Base-by-base conservation (phyloP, 2,329 filamentous ascomycete genomes). In the Fusarium illudens region DNA sequence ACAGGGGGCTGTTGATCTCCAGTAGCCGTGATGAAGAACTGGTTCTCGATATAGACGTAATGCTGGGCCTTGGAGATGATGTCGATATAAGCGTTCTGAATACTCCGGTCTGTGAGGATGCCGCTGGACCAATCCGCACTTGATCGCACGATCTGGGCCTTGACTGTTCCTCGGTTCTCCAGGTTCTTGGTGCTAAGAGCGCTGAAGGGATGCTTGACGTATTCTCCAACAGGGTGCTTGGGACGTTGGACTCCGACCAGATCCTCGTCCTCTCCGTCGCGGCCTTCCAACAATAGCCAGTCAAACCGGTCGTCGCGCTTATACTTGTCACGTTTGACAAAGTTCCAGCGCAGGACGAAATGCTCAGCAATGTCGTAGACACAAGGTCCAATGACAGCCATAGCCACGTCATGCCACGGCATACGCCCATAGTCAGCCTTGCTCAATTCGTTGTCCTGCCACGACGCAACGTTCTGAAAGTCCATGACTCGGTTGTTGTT, bases 401-500 rank as follows among this genome's bases (percentile, higher is more conserved):
- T 96, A 10, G 92, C 86, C 4, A 97, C 94, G 77, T 99, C 96
- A 76, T 98, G 94, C 96, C 96, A 99, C 0, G 95, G 95, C 96
- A 99, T 98, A 29, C 96, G 90, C 8, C 94, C 94, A 73, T 90
- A 96, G 50, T 97, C 93, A 4, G 91, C 89, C 80, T 98, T 98
- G 78, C 90, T 93, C 15, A 98, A 83, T 77, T 97, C 93, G 70
- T 99, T 98, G 51, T 91, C 88, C 78, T 96, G 93, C 95, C 95
- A 98, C 75, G 97, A 91, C 29, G 92, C 79, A 2, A 98, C 96
- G 30, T 90, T 91, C 72, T 97, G 86, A 77, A 98, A 99, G 75
- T 99, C 96, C 90, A 97, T 92, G 71, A 98, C 90, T 34, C 95
- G 89, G 77, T 97, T 97, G 79, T 98, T 98, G 79, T 98, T 98